Evolutionary conservation across 78 protist genomes (phyloP), one percentile per base, ranked within the genome.

Genomic region (Isochrysis galbana): DNA sequence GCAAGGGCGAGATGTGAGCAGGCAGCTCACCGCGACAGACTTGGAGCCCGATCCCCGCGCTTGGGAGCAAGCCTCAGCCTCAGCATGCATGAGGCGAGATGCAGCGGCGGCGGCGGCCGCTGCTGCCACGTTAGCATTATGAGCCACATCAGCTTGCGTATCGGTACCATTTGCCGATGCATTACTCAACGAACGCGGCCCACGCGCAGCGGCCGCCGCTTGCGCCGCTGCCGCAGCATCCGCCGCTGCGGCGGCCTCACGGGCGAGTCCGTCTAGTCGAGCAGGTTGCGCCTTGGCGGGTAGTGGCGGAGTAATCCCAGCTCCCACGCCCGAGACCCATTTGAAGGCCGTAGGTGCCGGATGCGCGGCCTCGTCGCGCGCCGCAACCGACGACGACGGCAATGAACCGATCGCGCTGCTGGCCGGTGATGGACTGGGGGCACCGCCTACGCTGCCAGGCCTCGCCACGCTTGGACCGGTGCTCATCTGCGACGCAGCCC

Each of bases 81-180:
- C 84, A 21, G 84, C 84, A 29, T 77, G 84, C 17, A 77, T 77
- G 46, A 77, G 84, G 21, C 84, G 84, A 2, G 46, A 39, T 32
- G 84, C 84, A 42, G 84, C 84, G 34, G 84, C 44, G 14, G 84
- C 84, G 3, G 84, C 84, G 19, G 84, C 84, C 21, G 84, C 84
- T 22, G 84, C 84, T 19, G 84, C 84, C 84, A 21, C 47, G 84
- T 77, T 51, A 14, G 61, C 61, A 14, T 14, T 19, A 14, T 51
- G 29, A 7, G 7, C 14, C 61, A 51, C 14, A 14, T 51, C 61
- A 51, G 61, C 14, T 14, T 19, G 29, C 61, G 61, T 51, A 7
- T 19, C 61, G 61, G 61, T 14, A 14, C 61, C 14, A 14, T 51
- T 14, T n/a, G n/a, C n/a, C n/a, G n/a, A n/a, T n/a, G n/a, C n/a